A percentile compares a stretch with the other conserved stretches of the same genome.
phyloP scores from a whole-genome alignment of 495 filamentous ascomycete species.

The Amphirosellinia nigrospora region DNA sequence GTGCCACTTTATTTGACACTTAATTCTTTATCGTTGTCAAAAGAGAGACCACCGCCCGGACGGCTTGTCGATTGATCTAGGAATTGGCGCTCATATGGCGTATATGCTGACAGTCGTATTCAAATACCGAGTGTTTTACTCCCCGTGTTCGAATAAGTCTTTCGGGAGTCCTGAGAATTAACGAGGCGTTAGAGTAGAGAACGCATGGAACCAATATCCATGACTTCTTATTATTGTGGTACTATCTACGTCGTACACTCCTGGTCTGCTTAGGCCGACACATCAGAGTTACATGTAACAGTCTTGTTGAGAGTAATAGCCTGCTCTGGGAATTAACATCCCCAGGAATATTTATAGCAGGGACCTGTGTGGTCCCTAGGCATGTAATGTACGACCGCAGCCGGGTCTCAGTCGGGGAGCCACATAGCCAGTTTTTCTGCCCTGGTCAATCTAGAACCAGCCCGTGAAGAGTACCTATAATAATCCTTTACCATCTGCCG shows the following conservation, averaged over 20 bases:
- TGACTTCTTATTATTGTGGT: not conserved
- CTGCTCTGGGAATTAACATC: not conserved
- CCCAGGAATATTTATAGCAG: not conserved
- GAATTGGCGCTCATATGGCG: no score
- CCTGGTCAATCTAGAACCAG: constrained; percentile 17
- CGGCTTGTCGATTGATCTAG: no score
- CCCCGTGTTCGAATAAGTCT: not conserved
- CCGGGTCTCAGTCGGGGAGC: not conserved
- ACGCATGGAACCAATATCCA: constrained; percentile 9
- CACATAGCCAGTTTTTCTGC: constrained; percentile 18
- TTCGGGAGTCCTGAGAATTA: not conserved
- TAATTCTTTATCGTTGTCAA: no score
- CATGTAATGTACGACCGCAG: constrained; percentile 1
- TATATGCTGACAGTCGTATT: no score
- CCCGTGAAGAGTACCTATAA: constrained; percentile 18
- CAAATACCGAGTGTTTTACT: no score
- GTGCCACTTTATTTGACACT: no score
- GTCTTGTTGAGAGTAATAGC: constrained; percentile 1
- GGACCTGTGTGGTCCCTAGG: not conserved
- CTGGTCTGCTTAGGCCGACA: not conserved
- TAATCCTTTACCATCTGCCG: constrained; percentile 24
- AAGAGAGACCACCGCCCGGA: no score
- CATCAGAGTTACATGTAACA: not conserved
- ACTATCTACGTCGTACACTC: not conserved
- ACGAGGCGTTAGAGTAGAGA: not conserved